Evolutionary conservation across 1,284 basidiomycete genomes (phyloP), one percentile per base, ranked within the genome.

Genomic region (Mycocalia duriaeana): DNA sequence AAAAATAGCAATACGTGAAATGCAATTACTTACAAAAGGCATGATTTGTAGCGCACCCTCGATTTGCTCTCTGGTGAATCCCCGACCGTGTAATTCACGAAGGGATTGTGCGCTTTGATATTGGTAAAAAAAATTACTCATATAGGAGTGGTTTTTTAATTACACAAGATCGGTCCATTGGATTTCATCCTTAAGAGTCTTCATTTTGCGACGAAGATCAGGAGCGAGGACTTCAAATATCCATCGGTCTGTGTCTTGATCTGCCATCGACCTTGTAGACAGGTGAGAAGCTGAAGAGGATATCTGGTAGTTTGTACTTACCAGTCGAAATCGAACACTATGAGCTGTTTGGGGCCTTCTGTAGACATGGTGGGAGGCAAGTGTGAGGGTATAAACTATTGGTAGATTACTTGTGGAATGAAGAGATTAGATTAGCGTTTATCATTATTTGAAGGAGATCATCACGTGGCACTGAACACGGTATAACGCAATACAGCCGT

Each of bases 261-360:
- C 95, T 47, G 86, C 87, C 67, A 89, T 76, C 41, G 89, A 90
- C 89, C 88, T 90, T 58, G n/a, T 18, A 13, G 49, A 36, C 20
- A 44, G 45, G 38, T 47, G 42, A 8, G 20, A 35, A 31, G 26
- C 26, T 53, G 37, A 16, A 11, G 36, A 39, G 18, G 19, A 13
- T 16, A 7, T 42, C 16, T 41, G 51, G n/a, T 8, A 24, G 13
- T 44, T 35, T 23, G 40, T 23, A 67, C 73, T 52, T 62, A 91
- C 94, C 94, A 98, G 77, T 99, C 95, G 71, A 98, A 98, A 68
- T 99, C 95, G 58, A 90, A 98, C 14, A 98, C 87, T 54, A 98
- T 76, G 40, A 97, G 83, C 65, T 95, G 91, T 56, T 77, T 83
- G 43, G 71, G 66, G 40, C n/a, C n/a, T n/a, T 76, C 61, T 41